Conservation (phyloP, 495 filamentous ascomycete species). For the Entonaema liquescens region DNA sequence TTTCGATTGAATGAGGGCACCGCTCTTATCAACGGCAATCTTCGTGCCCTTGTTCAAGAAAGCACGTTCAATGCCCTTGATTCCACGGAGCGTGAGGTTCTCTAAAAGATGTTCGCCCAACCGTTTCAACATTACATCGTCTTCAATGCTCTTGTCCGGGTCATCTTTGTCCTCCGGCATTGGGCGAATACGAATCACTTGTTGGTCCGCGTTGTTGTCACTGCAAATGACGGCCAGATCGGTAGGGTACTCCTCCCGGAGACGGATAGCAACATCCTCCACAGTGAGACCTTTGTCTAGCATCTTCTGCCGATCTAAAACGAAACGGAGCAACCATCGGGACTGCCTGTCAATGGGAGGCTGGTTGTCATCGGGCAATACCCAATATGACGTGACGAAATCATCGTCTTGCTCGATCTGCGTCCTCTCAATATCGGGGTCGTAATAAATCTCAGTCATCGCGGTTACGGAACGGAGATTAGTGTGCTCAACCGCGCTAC, state of each 20-base stretch:
- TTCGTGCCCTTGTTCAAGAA: constrained; percentile 86
- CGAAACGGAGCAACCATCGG: constrained; percentile 92
- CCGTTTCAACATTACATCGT: constrained; percentile 88
- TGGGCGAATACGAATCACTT: constrained; percentile 92
- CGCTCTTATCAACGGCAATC: constrained; percentile 69
- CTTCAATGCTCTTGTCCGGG: constrained; percentile 80
- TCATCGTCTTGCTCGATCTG: constrained; percentile 87
- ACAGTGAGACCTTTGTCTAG: constrained; percentile 93
- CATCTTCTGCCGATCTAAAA: constrained; percentile 91
- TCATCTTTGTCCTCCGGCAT: constrained; percentile 79
- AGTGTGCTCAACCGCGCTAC: constrained; percentile 93
- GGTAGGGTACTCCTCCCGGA: constrained; percentile 86
- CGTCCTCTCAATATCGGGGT: constrained; percentile 87
- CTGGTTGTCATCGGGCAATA: constrained; percentile 83
- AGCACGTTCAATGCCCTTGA: constrained; percentile 84
- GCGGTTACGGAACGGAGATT: constrained; percentile 90
- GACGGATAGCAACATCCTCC: constrained; percentile 87
- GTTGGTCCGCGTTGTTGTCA: constrained; percentile 96
- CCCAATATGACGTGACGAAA: constrained; percentile 96
- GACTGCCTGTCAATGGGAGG: constrained; percentile 81
- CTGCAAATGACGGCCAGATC: constrained; percentile 95
- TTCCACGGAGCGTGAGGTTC: constrained; percentile 86
- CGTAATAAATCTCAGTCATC: constrained; percentile 94
- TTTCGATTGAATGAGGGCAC: constrained; percentile 73
- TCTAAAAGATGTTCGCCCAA: constrained; percentile 91